Evolutionary conservation across 2,329 filamentous ascomycete genomes (phyloP), one percentile per base, ranked within the genome.

Genomic region (Penicillium olsonii): DNA sequence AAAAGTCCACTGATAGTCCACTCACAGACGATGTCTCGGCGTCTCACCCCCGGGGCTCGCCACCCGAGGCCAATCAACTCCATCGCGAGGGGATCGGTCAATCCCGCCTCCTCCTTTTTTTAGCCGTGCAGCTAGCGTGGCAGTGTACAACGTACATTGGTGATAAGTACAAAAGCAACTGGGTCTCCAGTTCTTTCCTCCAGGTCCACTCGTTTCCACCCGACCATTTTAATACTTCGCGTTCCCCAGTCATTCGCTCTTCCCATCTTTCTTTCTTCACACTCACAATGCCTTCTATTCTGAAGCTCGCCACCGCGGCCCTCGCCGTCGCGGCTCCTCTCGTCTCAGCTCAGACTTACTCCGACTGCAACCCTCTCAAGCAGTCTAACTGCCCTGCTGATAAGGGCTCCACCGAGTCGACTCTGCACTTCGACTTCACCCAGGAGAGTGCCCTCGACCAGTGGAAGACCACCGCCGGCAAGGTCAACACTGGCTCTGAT

Each of bases 391-490:
- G 91, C 68, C 83, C 87, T 1, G 68, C 84, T 39, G 81, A 95
- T 69, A 79, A 83, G 5, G 92, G 88, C 26, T 79, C 95, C 33
- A 82, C 84, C 42, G 54, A 59, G 37, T 59, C 60, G 6, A 59
- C 50, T n/a, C 54, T 65, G 50, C 53, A 48, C 44, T 64, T 65
- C 40, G 69, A 73, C 50, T 72, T 74, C 55, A 78, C 74, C 15
- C 62, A 78, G 19, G 78, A 83, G 67, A 45, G 84, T 78, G 49
- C 78, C 71, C 74, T 79, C 31, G 75, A 82, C 15, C 55, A 62
- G 51, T 92, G 86, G 83, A 84, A 85, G 61, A 83, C 82, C 42
- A 85, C 83, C 9, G 83, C 84, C 42, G 87, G 86, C 45, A 74
- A 70, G 8, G 78, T 95, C 43, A 75, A 75, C n/a, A 91, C 85